Evolutionary conservation across 2,329 filamentous ascomycete species (phyloP).

Genomic region (Escovopsis sp.): DNA sequence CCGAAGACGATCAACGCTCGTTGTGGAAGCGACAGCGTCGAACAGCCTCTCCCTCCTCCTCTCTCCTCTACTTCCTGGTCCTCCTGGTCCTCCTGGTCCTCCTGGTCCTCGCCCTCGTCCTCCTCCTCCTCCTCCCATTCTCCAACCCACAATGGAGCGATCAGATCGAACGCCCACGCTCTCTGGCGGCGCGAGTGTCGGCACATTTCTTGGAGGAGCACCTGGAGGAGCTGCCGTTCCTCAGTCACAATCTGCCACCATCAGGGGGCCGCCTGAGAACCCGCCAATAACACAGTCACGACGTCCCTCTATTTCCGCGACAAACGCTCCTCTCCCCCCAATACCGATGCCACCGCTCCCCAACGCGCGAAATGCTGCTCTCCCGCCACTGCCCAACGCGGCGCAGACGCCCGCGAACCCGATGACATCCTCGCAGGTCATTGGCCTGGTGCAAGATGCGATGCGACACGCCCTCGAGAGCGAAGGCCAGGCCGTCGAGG

Average conservation of each 20-base stretch:
- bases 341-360: slow-evolving; percentile 31
- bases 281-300: slow-evolving; percentile 16
- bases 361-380: slow-evolving; percentile 29
- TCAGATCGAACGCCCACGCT: slow-evolving; percentile 17
- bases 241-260: slow-evolving; percentile 10
- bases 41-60: not conserved
- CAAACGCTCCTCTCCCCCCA: slow-evolving; percentile 26
- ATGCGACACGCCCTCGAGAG: slow-evolving; percentile 54
- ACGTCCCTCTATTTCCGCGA: slow-evolving; percentile 22
- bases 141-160: slow-evolving; percentile 19
- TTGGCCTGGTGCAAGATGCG: slow-evolving; percentile 49
- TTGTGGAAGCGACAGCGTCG: not conserved
- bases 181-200: slow-evolving; percentile 6
- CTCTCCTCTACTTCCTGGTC: not conserved
- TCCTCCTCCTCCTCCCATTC: slow-evolving; percentile 6
- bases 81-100: not conserved
- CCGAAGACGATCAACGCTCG: not conserved
- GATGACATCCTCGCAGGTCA: slow-evolving; percentile 48
- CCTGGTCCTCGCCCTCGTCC: slow-evolving; percentile 5
- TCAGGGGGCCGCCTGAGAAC: slow-evolving; percentile 26
- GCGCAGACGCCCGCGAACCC: slow-evolving; percentile 34
- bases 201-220: slow-evolving; percentile 3
- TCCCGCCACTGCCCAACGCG: not conserved
- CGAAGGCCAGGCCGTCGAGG: slow-evolving; percentile 48
- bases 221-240: slow-evolving; percentile 7